Evolutionary conservation across 2,329 filamentous ascomycete genomes (phyloP).

Genomic region (Ophiostoma ulmi): DNA sequence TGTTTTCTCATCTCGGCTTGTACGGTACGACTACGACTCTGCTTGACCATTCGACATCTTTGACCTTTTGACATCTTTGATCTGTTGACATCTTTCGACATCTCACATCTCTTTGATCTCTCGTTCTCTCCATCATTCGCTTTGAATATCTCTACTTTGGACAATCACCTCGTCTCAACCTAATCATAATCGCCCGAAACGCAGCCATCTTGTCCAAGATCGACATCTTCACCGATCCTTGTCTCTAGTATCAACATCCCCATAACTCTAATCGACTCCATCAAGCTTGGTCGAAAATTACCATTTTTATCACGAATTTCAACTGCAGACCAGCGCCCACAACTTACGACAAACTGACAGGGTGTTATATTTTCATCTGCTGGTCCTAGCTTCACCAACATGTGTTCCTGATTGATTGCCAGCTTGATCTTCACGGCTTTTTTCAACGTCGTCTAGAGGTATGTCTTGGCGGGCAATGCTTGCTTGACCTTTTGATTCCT

Average conservation of each 20-base stretch:
- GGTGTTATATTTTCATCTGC: background rate
- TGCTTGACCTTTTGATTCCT: no score
- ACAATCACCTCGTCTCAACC: background rate
- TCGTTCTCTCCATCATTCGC: no score
- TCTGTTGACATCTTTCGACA: no score
- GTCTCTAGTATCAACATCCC: background rate
- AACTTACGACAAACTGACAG: background rate
- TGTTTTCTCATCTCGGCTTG: background rate
- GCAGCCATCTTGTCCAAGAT: background rate
- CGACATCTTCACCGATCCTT: background rate
- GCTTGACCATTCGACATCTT: background rate
- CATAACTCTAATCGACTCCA: background rate
- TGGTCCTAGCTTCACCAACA: background rate
- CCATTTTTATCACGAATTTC: background rate
- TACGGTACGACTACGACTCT: background rate
- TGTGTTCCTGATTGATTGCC: constrained; percentile 4
- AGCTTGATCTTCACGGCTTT: constrained; percentile 7
- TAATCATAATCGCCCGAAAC: background rate
- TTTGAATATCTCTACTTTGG: background rate
- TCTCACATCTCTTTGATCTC: background rate
- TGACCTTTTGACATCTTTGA: no score
- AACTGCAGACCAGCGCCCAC: background rate
- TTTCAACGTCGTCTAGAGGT: background rate
- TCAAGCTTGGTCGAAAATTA: background rate
- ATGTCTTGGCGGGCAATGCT: background rate